Conservation (phyloP, 2,329 filamentous ascomycete genomes). For the Stachybotrys chartarum region DNA sequence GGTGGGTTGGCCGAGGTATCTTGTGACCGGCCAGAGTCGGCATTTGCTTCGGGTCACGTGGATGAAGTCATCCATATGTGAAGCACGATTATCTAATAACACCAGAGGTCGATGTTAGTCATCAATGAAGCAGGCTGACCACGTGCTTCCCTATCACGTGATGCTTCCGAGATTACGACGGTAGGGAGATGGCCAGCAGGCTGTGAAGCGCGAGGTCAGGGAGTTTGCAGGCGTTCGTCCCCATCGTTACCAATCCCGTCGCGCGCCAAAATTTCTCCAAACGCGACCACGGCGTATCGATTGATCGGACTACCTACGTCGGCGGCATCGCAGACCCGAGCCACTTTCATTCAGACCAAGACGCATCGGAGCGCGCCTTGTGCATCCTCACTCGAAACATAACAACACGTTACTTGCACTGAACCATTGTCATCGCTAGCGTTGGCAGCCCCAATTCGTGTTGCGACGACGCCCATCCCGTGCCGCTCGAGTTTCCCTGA, state of each 20-base stretch:
- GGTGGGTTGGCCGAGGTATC: background rate
- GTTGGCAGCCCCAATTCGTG: background rate
- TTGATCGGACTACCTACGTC: background rate
- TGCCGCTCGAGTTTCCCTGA: background rate
- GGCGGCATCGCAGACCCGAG: conserved; percentile 10
- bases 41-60: background rate
- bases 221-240: background rate
- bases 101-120: too few relatives aligned
- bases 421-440: background rate
- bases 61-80: background rate
- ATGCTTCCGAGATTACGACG: background rate
- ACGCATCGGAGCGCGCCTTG: background rate
- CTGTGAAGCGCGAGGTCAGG: background rate
- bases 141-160: background rate
- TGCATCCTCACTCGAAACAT: background rate
- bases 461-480: background rate
- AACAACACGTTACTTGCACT: background rate
- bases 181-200: background rate
- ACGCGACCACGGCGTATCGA: conserved; percentile 14
- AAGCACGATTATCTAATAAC: too few relatives aligned
- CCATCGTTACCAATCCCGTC: conserved; percentile 1
- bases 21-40: background rate
- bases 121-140: too few relatives aligned
- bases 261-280: conserved; percentile 32
- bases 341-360: background rate